Percentiles rank a stretch among this genome's conserved stretches.
phyloP scores from a whole-genome alignment of 768 basidiomycete species.

The Auriscalpium vulgare region DNA sequence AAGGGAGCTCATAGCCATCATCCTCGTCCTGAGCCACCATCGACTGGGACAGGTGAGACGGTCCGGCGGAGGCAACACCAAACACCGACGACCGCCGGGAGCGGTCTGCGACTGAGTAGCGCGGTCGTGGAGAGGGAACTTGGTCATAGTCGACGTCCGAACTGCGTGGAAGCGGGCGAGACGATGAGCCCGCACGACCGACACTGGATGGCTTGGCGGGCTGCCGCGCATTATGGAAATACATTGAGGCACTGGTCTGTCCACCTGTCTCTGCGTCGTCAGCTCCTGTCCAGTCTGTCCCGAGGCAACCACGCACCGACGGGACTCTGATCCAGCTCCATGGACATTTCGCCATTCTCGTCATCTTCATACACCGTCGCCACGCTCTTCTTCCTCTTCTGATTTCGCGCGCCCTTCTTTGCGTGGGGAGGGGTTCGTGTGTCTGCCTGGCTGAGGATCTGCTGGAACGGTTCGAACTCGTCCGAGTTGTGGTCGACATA shows the following conservation, averaged over 20 bases:
- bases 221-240: slow-evolving; percentile 22
- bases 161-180: slow-evolving; percentile 19
- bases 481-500: slow-evolving; percentile 69
- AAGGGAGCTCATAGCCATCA: slow-evolving; percentile 10
- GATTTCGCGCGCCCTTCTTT: slow-evolving; percentile 24
- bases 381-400: slow-evolving; percentile 32
- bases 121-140: slow-evolving; percentile 26
- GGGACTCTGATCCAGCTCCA: slow-evolving; percentile 72
- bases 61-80: slow-evolving; percentile 9
- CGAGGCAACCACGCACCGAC: slow-evolving; percentile 8
- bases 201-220: slow-evolving; percentile 23
- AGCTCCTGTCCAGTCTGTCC: not conserved
- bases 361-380: slow-evolving; percentile 25
- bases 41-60: slow-evolving; percentile 19
- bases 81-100: slow-evolving; percentile 15
- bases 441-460: slow-evolving; percentile 64
- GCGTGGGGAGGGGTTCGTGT: slow-evolving; percentile 52
- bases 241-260: slow-evolving; percentile 23
- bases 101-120: slow-evolving; percentile 15
- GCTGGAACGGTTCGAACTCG: slow-evolving; percentile 77
- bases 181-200: slow-evolving; percentile 24
- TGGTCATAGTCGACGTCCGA: slow-evolving; percentile 29
- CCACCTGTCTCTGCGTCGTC: slow-evolving; percentile 11
- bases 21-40: slow-evolving; percentile 11
- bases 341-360: slow-evolving; percentile 62